Conservation (phyloP, 371 early-diverging fungal species). For the Apophysomyces trapeziformis region DNA sequence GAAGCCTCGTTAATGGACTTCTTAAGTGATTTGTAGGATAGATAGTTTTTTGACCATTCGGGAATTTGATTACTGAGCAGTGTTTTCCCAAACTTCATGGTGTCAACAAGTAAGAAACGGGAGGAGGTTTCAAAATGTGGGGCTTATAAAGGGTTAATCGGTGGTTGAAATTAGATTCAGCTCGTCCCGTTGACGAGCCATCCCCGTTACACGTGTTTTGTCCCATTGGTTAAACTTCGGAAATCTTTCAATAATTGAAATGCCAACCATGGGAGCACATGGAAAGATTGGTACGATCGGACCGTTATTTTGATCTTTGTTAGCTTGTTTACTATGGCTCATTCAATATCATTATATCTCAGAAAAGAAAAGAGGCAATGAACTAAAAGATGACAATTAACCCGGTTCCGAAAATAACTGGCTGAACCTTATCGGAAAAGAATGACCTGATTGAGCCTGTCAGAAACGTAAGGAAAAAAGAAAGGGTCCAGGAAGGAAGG, state of each 20-base stretch:
- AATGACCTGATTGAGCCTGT: too few species aligned
- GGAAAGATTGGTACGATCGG: background rate
- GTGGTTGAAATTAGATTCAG: background rate
- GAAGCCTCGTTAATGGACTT: slow-evolving; percentile 64
- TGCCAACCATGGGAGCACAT: slow-evolving; percentile 6
- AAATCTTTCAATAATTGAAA: background rate
- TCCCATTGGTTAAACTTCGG: slow-evolving; percentile 5
- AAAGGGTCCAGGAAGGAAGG: too few species aligned
- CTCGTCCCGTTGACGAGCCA: background rate
- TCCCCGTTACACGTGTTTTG: background rate
- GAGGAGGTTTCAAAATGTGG: slow-evolving; percentile 11
- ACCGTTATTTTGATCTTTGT: too few species aligned
- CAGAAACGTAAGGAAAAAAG: too few species aligned
- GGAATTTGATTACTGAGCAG: slow-evolving; percentile 65
- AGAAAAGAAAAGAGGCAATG: too few species aligned
- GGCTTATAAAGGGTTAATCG: background rate
- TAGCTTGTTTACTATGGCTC: too few species aligned
- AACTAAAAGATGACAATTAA: too few species aligned
- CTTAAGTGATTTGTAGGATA: slow-evolving; percentile 71
- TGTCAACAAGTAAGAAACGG: slow-evolving; percentile 15
- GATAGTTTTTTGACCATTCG: slow-evolving; percentile 73
- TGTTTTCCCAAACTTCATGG: slow-evolving; percentile 79
- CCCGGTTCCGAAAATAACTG: too few species aligned
- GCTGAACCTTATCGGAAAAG: too few species aligned
- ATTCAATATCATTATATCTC: too few species aligned